phyloP scores from a whole-genome alignment of 192 early-diverging fungal genomes.

The Coemansia umbellata region DNA sequence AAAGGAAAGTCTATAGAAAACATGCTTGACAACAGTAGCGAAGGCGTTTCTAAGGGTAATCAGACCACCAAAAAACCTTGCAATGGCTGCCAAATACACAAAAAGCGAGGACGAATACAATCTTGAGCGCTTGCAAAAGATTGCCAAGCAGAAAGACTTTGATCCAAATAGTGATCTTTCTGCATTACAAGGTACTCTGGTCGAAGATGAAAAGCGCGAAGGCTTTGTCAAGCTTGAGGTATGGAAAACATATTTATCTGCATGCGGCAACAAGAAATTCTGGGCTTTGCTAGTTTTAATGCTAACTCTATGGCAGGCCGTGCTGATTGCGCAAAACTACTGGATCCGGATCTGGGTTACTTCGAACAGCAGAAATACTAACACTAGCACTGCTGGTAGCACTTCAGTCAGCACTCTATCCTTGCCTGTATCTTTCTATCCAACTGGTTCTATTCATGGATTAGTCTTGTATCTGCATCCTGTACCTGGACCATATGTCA shows the following conservation, averaged over 20 bases:
- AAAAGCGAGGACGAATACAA: constrained; percentile 25
- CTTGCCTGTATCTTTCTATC: constrained; percentile 38
- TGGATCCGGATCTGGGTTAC: constrained; percentile 63
- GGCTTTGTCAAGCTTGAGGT: constrained; percentile 67
- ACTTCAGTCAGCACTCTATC: neutral
- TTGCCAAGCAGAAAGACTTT: constrained; percentile 25
- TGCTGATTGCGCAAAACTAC: constrained; percentile 54
- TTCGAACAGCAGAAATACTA: neutral
- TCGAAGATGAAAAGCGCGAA: constrained; percentile 75
- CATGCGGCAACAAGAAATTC: constrained; percentile 58
- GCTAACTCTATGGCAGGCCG: constrained; percentile 41
- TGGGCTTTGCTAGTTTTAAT: constrained; percentile 53
- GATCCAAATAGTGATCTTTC: constrained; percentile 20
- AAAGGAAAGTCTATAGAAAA: no score
- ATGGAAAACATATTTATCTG: constrained; percentile 68
- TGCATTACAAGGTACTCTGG: constrained; percentile 54
- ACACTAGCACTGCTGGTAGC: neutral
- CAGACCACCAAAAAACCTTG: constrained; percentile 15
- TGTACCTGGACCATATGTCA: neutral
- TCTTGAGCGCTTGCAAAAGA: constrained; percentile 9
- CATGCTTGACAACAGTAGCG: neutral
- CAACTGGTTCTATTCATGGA: constrained; percentile 3
- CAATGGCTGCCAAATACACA: neutral
- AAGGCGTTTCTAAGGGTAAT: constrained; percentile 19
- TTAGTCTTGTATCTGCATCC: neutral